phyloP scores from a whole-genome alignment of 1,139 yeast species.

The Blastobotrys buckinghamii region DNA sequence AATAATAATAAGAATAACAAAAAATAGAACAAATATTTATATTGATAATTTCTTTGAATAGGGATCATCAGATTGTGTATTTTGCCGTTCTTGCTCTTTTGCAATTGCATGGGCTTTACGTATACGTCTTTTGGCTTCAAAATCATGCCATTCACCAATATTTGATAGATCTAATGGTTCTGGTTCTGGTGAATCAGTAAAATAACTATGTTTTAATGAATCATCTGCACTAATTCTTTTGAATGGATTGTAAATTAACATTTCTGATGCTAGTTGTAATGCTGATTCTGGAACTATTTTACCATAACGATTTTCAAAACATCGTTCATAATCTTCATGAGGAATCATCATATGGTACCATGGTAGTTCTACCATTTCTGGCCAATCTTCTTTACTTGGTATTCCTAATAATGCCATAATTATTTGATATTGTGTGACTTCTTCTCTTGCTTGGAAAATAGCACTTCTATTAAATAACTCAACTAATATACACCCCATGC shows the following conservation, averaged over 20 bases:
- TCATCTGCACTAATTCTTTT: slow-evolving; percentile 55
- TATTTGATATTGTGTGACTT: slow-evolving; percentile 70
- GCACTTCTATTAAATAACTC: slow-evolving; percentile 76
- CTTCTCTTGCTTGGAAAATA: slow-evolving; percentile 83
- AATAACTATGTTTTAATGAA: slow-evolving; percentile 64
- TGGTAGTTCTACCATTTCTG: slow-evolving; percentile 66
- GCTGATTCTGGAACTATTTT: slow-evolving; percentile 42
- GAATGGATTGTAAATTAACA: slow-evolving; percentile 64
- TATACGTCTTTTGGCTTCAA: slow-evolving; percentile 83
- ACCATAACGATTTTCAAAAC: slow-evolving; percentile 44
- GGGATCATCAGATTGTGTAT: neutral
- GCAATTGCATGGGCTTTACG: slow-evolving; percentile 41
- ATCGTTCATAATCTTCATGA: slow-evolving; percentile 36
- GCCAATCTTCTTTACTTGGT: slow-evolving; percentile 73
- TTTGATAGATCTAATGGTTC: slow-evolving; percentile 47
- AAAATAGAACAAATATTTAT: too few relatives aligned
- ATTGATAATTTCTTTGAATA: neutral
- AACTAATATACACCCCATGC: slow-evolving; percentile 84
- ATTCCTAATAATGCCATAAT: slow-evolving; percentile 86
- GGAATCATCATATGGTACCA: slow-evolving; percentile 90
- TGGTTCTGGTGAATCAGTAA: slow-evolving; percentile 60
- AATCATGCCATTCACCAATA: slow-evolving; percentile 93
- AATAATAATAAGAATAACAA: too few relatives aligned
- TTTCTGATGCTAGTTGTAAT: slow-evolving; percentile 55
- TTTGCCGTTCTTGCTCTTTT: slow-evolving; percentile 3